Evolutionary conservation across 495 filamentous ascomycete genomes (phyloP), one percentile per base, ranked within the genome.

Genomic region (Paragyromitra xinjiangensis): DNA sequence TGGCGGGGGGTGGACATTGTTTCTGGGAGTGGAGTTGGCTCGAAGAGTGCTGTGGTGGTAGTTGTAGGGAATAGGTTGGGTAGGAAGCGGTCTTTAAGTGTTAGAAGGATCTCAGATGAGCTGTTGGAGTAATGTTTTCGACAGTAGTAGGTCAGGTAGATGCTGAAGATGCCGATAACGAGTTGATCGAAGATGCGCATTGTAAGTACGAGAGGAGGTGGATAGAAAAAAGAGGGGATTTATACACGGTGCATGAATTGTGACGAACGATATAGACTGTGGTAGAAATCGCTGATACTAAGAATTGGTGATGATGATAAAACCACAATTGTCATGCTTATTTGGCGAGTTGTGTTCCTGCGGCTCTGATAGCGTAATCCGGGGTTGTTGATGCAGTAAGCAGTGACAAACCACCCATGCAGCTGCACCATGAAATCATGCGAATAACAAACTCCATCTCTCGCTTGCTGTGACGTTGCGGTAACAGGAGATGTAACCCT

Each of bases 1-100:
- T 88, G 87, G 75, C 95, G 90, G 6, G 93, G 87, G 68, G 89
- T 75, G 29, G 90, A 87, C 90, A 92, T 93, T 11, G 40, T 26
- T 61, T 42, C 16, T 8, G 68, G 58, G 6, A 50, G 29, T 24
- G 42, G 16, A 37, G 11, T 39, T 48, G n/a, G 39, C n/a, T 16
- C 22, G 8, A 51, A 6, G 22, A 39, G 5, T 2, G 67, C 14
- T 1, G 50, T 22, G 19, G 59, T 42, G 73, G 42, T 58, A 9
- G 44, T 1, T 16, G 14, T 40, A 0, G 56, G 68, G 56, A 62
- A 71, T 16, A 48, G 50, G n/a, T 22, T 24, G 11, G 56, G 22
- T 19, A 71, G 29, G 26, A 71, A 62, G 8, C 56, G 56, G 9
- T 50, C 56, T 53, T 53, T 37, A 2, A 77, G 14, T 1, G 19